Evolutionary conservation across 1,139 yeast species (phyloP).

Genomic region (Saccharomycopsis crataegensis): DNA sequence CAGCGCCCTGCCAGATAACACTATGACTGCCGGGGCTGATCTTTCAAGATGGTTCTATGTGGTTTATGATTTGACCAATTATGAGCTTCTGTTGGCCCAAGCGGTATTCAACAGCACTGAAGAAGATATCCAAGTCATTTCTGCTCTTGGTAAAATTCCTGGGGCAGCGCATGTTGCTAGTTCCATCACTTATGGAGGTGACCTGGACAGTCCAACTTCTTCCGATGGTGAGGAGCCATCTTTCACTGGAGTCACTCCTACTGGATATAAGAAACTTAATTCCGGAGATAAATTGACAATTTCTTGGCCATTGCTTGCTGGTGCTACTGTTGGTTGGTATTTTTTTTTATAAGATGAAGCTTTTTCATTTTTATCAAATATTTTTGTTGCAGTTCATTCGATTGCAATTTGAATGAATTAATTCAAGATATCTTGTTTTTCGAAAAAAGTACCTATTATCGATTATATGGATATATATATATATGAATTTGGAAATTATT

Average conservation of each 20-base stretch:
- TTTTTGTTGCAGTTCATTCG: no score
- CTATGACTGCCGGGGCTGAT: slow-evolving; percentile 14
- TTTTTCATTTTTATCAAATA: no score
- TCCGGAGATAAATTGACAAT: background rate
- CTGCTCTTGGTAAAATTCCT: no score
- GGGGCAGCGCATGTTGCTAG: slow-evolving; percentile 9
- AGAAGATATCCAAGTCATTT: background rate
- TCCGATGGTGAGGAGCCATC: slow-evolving; percentile 1
- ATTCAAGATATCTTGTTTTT: no score
- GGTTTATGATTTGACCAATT: slow-evolving; percentile 6
- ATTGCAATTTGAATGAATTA: no score
- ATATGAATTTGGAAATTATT: no score
- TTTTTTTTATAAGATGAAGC: no score
- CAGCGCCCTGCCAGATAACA: background rate
- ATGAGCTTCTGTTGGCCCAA: background rate
- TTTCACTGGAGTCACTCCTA: background rate
- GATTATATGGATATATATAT: no score
- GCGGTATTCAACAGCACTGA: background rate
- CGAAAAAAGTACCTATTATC: no score
- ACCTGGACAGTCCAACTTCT: background rate
- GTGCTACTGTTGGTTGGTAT: no score
- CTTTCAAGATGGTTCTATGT: slow-evolving; percentile 14
- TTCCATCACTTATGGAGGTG: slow-evolving; percentile 8
- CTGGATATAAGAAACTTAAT: slow-evolving; percentile 1
- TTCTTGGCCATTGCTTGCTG: no score